Conservation (phyloP, 139 green algal genomes). For the Helicosporidium sp. region DNA sequence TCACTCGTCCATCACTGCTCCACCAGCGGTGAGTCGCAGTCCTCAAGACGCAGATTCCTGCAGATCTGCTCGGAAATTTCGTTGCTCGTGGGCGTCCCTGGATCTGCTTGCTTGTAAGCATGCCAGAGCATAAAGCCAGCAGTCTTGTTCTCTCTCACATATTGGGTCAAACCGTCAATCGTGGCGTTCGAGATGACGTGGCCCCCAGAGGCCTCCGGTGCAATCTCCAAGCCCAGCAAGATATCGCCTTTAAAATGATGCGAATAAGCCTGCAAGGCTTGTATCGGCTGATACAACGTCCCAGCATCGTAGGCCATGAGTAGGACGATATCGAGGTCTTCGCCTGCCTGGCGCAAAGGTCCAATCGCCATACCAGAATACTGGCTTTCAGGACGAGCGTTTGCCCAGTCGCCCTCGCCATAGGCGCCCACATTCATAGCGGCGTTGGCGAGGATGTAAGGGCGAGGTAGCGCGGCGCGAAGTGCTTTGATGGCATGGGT, state of each 20-base stretch:
- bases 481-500: constrained; percentile 3
- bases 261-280: constrained; percentile 15
- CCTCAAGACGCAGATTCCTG: too few species aligned
- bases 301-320: constrained; percentile 32
- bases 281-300: constrained; percentile 12
- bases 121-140: too few species aligned
- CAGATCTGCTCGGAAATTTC: too few species aligned
- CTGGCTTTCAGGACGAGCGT: constrained; percentile 1
- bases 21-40: too few species aligned
- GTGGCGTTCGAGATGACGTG: too few species aligned
- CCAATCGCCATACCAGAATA: constrained; percentile 20
- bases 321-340: constrained; percentile 16
- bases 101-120: too few species aligned
- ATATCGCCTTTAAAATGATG: constrained; percentile 15
- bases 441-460: constrained; percentile 16
- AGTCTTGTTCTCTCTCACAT: too few species aligned
- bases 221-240: constrained; percentile 23
- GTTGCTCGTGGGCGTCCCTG: too few species aligned
- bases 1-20: too few species aligned
- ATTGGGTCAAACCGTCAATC: too few species aligned
- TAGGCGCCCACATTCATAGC: constrained; percentile 23
- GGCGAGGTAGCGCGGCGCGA: constrained; percentile 18
- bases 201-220: too few species aligned
- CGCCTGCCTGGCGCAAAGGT: constrained; percentile 14
- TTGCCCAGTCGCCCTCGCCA: constrained; percentile 13